Conservation (phyloP, 331 rosid species). For the Cucumis variabilis region DNA sequence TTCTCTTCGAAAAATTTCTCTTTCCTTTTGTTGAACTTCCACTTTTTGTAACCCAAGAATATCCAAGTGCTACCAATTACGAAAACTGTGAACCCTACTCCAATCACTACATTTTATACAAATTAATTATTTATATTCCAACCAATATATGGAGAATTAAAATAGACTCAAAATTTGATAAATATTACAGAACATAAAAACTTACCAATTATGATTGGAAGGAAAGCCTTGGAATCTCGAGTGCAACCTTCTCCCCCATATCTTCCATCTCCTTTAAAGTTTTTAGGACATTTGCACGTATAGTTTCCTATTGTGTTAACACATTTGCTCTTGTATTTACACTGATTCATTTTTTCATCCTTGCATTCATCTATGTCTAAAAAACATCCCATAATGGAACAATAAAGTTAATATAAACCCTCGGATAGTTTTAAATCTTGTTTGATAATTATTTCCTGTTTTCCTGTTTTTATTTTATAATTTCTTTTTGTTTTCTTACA, state of each 20-base stretch:
- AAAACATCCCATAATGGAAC: neutral
- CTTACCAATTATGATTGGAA: constrained; percentile 7
- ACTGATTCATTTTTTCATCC: neutral
- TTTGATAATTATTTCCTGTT: too few relatives aligned
- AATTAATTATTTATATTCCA: too few relatives aligned
- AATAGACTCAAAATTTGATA: too few relatives aligned
- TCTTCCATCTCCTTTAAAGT: neutral
- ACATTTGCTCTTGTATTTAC: neutral
- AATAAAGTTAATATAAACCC: too few relatives aligned
- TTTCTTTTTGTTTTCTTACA: too few relatives aligned
- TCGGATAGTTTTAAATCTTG: too few relatives aligned
- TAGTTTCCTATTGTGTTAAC: constrained; percentile 22
- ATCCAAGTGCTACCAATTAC: neutral
- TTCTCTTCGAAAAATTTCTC: constrained; percentile 20
- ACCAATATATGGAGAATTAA: too few relatives aligned
- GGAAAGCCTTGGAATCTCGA: too few relatives aligned
- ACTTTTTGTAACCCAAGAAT: constrained; percentile 26
- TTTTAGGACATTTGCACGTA: constrained; percentile 11
- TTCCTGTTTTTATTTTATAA: too few relatives aligned
- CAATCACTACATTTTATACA: neutral
- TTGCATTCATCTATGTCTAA: constrained; percentile 34
- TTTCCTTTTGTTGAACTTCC: constrained; percentile 11
- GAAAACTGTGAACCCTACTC: neutral
- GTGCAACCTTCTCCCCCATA: neutral
- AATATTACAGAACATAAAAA: neutral